Percentiles rank a stretch among this genome's conserved stretches.
Evolutionary conservation across 331 rosid genomes (phyloP).

Genomic region (Pyracantha coccinea): DNA sequence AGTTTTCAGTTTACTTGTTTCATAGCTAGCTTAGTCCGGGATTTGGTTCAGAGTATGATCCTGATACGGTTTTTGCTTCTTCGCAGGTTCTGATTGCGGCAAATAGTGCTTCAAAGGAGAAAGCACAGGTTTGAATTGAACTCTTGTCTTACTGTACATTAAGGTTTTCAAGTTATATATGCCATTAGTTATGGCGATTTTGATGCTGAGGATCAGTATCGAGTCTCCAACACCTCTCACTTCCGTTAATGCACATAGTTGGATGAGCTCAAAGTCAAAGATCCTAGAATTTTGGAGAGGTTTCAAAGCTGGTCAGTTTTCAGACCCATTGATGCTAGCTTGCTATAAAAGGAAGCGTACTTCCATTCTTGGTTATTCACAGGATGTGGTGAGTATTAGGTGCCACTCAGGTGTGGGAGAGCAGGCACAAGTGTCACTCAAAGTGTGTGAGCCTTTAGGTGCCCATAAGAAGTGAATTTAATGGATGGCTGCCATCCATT

Average conservation of each 20-base stretch:
- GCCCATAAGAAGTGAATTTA: background rate
- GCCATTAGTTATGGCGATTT: background rate
- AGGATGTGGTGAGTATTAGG: background rate
- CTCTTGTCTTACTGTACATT: constrained; percentile 6
- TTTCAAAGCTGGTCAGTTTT: background rate
- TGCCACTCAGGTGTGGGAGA: background rate
- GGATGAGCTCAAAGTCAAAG: background rate
- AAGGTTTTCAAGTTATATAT: background rate
- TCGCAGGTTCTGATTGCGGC: constrained; percentile 82
- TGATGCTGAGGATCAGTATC: background rate
- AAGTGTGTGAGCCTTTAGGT: background rate
- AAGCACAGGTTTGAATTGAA: constrained; percentile 62
- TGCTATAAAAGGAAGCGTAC: background rate
- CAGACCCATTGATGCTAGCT: background rate
- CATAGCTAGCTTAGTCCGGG: background rate
- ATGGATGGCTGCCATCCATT: background rate
- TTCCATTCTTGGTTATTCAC: background rate
- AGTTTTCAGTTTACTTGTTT: background rate
- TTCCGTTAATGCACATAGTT: background rate
- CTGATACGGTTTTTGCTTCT: no score
- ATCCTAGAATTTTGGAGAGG: background rate
- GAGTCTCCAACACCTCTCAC: background rate
- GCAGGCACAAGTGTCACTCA: background rate
- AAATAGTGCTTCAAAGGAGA: constrained; percentile 80
- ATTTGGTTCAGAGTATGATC: background rate